Percentiles rank a stretch among this genome's conserved stretches.
Evolutionary conservation across 108 stramenopile species (phyloP).

Genomic region (Nitzschia inconspicua): DNA sequence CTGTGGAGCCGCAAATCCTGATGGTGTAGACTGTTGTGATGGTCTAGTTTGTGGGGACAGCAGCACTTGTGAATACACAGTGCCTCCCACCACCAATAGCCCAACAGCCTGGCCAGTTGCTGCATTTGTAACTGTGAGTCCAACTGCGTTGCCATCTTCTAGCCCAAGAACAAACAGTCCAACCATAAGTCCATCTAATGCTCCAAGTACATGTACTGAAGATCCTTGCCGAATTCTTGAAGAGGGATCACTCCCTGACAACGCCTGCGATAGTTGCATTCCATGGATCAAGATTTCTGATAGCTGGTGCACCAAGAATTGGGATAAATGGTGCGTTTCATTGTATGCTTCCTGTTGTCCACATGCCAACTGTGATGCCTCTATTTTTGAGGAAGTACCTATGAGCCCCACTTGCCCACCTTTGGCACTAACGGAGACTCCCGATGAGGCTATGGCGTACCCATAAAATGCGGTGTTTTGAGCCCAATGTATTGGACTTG

Average conservation of each 20-base stretch:
- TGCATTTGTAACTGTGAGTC: no score
- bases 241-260: neutral
- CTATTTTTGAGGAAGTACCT: no score
- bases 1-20: neutral
- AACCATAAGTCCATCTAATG: neutral
- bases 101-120: neutral
- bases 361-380: no score
- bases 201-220: neutral
- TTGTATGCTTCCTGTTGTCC: no score
- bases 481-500: no score
- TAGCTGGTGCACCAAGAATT: constrained; percentile 9
- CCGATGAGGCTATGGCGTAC: no score
- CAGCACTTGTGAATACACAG: neutral
- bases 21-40: no score
- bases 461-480: no score
- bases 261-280: neutral
- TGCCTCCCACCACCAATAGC: neutral
- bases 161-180: neutral
- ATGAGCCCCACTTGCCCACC: no score
- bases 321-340: constrained; percentile 11
- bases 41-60: no score
- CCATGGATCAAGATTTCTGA: neutral
- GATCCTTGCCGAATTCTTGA: neutral
- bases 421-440: no score
- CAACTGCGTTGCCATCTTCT: no score